Percentiles rank a stretch among this genome's conserved stretches.
phyloP scores from a whole-genome alignment of 2,329 filamentous ascomycete species.

The Cladosporium halotolerans region DNA sequence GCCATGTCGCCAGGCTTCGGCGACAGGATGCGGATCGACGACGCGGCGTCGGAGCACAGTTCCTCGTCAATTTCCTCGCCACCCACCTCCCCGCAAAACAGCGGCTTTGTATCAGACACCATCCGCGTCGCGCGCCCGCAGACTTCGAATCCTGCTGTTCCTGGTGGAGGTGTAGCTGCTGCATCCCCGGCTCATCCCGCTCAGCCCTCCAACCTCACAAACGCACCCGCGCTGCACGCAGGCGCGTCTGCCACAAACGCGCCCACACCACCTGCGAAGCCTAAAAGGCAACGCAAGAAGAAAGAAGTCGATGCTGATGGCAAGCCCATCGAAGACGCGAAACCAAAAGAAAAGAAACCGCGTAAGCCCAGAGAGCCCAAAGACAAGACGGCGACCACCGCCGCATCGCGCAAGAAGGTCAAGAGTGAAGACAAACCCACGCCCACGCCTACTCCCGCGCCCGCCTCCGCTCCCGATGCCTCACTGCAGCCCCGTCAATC shows the following conservation, averaged over 20 bases:
- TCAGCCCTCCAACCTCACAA: slow-evolving; percentile 16
- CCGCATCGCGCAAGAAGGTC: slow-evolving; percentile 45
- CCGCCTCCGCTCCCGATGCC: slow-evolving; percentile 17
- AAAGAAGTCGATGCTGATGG: slow-evolving; percentile 32
- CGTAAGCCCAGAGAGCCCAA: slow-evolving; percentile 43
- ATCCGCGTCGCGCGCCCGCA: slow-evolving; percentile 21
- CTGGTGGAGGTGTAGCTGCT: slow-evolving; percentile 30
- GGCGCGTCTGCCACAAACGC: slow-evolving; percentile 17
- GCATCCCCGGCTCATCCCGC: slow-evolving; percentile 23
- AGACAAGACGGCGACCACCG: slow-evolving; percentile 37
- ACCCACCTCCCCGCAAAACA: slow-evolving; percentile 21
- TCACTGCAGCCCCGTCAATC: slow-evolving; percentile 29
- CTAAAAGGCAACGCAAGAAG: slow-evolving; percentile 36
- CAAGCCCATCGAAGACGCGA: slow-evolving; percentile 34
- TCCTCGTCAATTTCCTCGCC: slow-evolving; percentile 24
- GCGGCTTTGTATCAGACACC: slow-evolving; percentile 16
- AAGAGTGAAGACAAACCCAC: slow-evolving; percentile 31
- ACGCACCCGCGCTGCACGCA: neutral
- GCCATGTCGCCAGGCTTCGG: slow-evolving; percentile 16
- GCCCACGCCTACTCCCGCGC: neutral
- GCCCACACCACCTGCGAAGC: slow-evolving; percentile 26
- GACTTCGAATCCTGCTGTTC: slow-evolving; percentile 17
- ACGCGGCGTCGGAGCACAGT: slow-evolving; percentile 16
- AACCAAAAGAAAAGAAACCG: slow-evolving; percentile 38
- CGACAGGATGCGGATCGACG: slow-evolving; percentile 17